Evolutionary conservation across 805 yeast species (phyloP), one percentile per base, ranked within the genome.

Genomic region (Kodamaea lidongshanica): DNA sequence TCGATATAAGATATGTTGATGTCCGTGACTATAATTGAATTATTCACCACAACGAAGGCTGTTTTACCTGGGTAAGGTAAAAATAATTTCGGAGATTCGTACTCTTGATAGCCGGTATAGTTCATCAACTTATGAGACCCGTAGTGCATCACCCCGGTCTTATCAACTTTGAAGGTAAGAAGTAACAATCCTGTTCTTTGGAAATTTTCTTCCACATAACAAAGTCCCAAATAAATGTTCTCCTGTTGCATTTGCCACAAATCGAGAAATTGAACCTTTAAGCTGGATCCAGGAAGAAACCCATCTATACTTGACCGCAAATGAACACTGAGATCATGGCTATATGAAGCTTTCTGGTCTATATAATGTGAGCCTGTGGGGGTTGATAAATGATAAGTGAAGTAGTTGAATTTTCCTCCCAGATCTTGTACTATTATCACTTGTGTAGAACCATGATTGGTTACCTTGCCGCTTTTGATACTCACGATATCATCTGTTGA

Each of bases 21-120:
- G 42, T 83, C 94, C 1, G 82, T 67, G 32, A 88, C 45, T 2
- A 83, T 74, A 8, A 86, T 64, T 0, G 85, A 72, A 29, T 74
- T 67, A 4, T 19, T 30, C 23, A 78, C 64, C 2, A 76, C 61
- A 2, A 82, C 68, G 46, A 74, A 77, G 1, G 84, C 80, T 0
- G 83, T 71, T 12, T 59, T 52, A 2, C 70, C 69, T 2, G 82
- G 81, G 11, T 60, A 45, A 3, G 88, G 86, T 7, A 79, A 61
- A 21, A 58, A 65, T 12, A 83, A 51, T 26, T 54, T 55, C 2
- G 86, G 84, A 11, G n/a, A 47, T 52, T 6, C 77, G 65, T 13
- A 15, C 25, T 7, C 19, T 13, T 19, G n/a, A 8, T 25, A 13
- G 20, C 19, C 27, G 10, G n/a, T 18, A 18, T 19, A 18, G 11